Evolutionary conservation across 192 early-diverging fungal genomes (phyloP), one percentile per base, ranked within the genome.

Genomic region (Coemansia sp.): DNA sequence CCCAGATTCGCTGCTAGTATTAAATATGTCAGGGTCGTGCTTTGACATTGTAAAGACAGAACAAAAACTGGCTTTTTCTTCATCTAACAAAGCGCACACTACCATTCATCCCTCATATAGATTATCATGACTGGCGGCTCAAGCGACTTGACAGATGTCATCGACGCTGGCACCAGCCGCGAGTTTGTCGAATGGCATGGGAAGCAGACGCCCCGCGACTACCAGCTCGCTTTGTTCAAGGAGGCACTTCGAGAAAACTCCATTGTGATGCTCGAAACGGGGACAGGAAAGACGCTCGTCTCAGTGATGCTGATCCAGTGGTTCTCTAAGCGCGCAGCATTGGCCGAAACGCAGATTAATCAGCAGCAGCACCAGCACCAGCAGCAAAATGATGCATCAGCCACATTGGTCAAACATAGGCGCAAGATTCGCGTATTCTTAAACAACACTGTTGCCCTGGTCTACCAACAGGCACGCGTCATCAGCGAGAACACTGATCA

Each of bases 231-330:
- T 22, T 71, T 98, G 25, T 88, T 84, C 56, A 55, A 78, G 41
- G 78, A 81, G 45, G 93, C 95, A 0, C 60, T 80, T 45, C 55
- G 62, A 7, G 69, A 74, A 2, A 98, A 98, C 73, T 81, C 92
- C 27, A 90, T 98, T 47, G 89, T 90, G 0, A 88, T 98, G 7
- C 73, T 98, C 55, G 90, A 94, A 66, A 98, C 96, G 0, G 96
- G 96, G 9, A 87, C 87, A 13, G 96, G 96, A 17, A 96, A 98
- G 64, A 98, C 96, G 11, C 74, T 98, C 1, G 88, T 94, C 17
- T 84, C 93, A 2, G 85, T 89, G 49, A 78, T 96, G 83, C 80
- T 98, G 18, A 87, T 96, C 43, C 85, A 89, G 66, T 83, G 93
- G 65, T 83, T 90, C 63, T 69, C 75, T 6, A 66, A 69, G 42